A percentile compares a stretch with the other conserved stretches of the same genome.
These are phyloP conservation scores for Excoecaria agallocha DNA, from an alignment of 345 rosid species.

Conservation along the genomic window DNA sequence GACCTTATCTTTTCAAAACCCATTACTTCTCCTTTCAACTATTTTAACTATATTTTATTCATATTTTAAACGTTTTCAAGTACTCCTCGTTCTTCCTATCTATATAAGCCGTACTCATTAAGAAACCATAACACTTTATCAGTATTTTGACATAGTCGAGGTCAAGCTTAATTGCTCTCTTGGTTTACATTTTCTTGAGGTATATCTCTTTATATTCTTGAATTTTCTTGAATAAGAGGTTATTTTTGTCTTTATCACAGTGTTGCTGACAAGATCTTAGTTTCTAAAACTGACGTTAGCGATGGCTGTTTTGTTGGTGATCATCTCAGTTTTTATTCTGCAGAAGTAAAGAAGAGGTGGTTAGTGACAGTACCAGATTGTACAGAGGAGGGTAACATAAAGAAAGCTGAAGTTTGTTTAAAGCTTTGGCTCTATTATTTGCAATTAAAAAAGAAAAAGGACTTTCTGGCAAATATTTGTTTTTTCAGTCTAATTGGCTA, in stretches of 20 bases:
- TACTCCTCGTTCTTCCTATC: conserved; percentile 25
- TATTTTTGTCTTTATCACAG: conserved; percentile 12
- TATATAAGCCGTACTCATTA: conserved; percentile 22
- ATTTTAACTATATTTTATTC: conserved; percentile 23
- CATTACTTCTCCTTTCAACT: conserved; percentile 27
- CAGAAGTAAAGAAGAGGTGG: conserved; percentile 27
- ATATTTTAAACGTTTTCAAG: conserved; percentile 17
- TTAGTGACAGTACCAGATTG: conserved; percentile 26
- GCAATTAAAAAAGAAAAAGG: background rate
- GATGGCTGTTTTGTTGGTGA: conserved; percentile 22
- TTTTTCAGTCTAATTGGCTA: conserved; percentile 13
- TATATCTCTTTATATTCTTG: background rate
- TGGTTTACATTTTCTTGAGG: background rate
- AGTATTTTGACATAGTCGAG: conserved; percentile 17
- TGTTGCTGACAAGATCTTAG: conserved; percentile 22
- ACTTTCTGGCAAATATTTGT: background rate
- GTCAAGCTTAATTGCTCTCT: background rate
- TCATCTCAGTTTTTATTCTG: conserved; percentile 32
- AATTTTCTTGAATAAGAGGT: conserved; percentile 7
- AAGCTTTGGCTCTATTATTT: conserved; percentile 15
- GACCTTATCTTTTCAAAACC: conserved; percentile 54
- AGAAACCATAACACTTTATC: conserved; percentile 17
- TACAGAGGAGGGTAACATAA: conserved; percentile 11
- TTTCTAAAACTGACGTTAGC: conserved; percentile 49
- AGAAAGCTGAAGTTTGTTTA: conserved; percentile 26